Evolutionary conservation across 305 asterid genomes (phyloP).

Genomic region (Striga hermonthica): DNA sequence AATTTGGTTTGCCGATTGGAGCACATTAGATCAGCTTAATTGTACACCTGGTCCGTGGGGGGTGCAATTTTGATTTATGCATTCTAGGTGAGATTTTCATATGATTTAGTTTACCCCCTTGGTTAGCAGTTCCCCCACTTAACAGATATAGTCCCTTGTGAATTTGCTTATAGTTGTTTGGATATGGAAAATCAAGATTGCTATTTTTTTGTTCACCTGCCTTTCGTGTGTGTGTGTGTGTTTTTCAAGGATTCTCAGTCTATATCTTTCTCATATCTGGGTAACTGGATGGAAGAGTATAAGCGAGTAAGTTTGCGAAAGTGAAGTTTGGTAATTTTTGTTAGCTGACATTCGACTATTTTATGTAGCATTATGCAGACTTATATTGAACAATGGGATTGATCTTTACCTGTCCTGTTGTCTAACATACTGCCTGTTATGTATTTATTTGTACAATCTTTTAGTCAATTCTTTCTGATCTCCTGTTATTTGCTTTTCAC

Average conservation of each 20-base stretch:
- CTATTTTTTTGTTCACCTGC: no score
- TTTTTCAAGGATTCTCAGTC: no score
- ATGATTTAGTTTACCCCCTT: no score
- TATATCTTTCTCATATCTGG: no score
- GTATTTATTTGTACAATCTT: slow-evolving; percentile 4
- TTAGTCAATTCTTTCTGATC: slow-evolving; percentile 23
- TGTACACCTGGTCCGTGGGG: slow-evolving; percentile 12
- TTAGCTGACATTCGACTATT: neutral
- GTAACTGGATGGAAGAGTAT: no score
- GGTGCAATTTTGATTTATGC: slow-evolving; percentile 14
- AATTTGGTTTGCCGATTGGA: slow-evolving; percentile 6
- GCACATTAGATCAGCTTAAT: slow-evolving; percentile 4
- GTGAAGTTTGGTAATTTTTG: neutral
- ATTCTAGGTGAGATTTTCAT: slow-evolving; percentile 3
- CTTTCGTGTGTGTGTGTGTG: no score
- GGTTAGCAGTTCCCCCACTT: no score
- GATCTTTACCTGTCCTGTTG: neutral
- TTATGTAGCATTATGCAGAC: neutral
- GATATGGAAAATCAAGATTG: no score
- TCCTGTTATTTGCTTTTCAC: slow-evolving; percentile 25
- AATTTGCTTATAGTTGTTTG: no score
- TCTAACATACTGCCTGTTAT: no score
- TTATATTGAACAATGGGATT: neutral
- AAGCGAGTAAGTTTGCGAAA: neutral
- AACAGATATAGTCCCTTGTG: no score